A percentile compares a stretch with the other conserved stretches of the same genome.
phyloP scores from a whole-genome alignment of 305 asterid genomes.

The Caryopteris hybrid region DNA sequence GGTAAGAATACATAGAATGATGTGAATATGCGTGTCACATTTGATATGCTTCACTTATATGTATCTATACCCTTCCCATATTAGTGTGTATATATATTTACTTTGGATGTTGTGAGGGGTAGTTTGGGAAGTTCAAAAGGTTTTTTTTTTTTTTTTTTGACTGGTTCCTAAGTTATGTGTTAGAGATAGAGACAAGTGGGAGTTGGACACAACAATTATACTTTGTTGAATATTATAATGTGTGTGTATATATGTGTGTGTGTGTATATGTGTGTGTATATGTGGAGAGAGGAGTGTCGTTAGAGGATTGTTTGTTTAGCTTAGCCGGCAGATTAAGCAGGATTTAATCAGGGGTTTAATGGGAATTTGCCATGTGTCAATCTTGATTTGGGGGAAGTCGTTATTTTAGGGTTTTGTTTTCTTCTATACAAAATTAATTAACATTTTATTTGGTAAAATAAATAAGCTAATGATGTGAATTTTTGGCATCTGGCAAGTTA shows the following conservation, averaged over 20 bases:
- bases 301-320: constrained; percentile 53
- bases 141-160: constrained; percentile 23
- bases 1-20: too few relatives aligned
- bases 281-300: constrained; percentile 28
- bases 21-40: too few relatives aligned
- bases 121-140: constrained; percentile 14
- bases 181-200: constrained; percentile 17
- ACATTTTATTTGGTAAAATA: neutral
- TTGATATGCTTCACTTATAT: too few relatives aligned
- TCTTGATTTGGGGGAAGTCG: constrained; percentile 20
- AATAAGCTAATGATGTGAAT: neutral
- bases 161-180: constrained; percentile 17
- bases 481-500: constrained; percentile 16
- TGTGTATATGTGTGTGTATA: neutral
- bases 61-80: too few relatives aligned
- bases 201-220: neutral
- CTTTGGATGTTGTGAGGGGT: constrained; percentile 9
- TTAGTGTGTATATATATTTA: neutral
- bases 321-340: constrained; percentile 67
- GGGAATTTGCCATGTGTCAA: constrained; percentile 36
- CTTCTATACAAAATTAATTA: neutral
- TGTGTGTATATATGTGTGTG: neutral
- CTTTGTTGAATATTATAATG: neutral
- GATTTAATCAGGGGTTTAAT: constrained; percentile 20
- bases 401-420: neutral